A percentile compares a stretch with the other conserved stretches of the same genome.
Conservation (phyloP, 805 yeast genomes). For the Maudiozyma saulgeensis region DNA sequence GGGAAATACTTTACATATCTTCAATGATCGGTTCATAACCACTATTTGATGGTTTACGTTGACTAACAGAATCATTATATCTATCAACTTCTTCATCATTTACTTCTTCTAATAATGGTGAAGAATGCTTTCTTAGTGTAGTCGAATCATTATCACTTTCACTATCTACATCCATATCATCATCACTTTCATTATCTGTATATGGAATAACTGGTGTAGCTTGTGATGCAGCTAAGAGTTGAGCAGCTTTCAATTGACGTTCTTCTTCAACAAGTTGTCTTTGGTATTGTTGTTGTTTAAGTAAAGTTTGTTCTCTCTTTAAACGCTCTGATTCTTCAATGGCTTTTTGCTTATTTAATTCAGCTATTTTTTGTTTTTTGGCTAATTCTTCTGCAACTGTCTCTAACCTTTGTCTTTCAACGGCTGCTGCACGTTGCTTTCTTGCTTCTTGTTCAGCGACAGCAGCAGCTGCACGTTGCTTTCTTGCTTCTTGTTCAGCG, state of each 20-base stretch:
- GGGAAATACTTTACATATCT: conserved; percentile 7
- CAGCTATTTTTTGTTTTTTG: neutral
- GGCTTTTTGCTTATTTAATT: conserved; percentile 1
- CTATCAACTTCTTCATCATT: conserved; percentile 27
- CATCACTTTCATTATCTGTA: neutral
- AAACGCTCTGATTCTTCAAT: conserved; percentile 1
- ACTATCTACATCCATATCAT: conserved; percentile 1
- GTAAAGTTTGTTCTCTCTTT: conserved; percentile 2
- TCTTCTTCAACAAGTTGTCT: conserved; percentile 9
- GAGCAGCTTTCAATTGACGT: conserved; percentile 4
- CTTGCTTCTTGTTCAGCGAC: neutral
- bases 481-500: conserved; percentile 1
- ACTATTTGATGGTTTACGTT: conserved; percentile 9
- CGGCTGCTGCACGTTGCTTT: neutral
- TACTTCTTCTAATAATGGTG: conserved; percentile 26
- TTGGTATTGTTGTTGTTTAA: conserved; percentile 8
- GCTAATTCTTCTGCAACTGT: neutral
- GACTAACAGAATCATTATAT: conserved; percentile 15
- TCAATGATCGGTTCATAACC: conserved; percentile 23
- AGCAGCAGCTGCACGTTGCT: neutral
- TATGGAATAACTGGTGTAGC: neutral
- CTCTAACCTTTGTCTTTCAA: neutral
- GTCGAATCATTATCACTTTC: neutral
- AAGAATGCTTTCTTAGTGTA: conserved; percentile 5
- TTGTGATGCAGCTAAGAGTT: neutral